These are phyloP conservation scores for Cyberlindnera americana DNA, from an alignment of 805 yeast genomes.

Conservation along the genomic window DNA sequence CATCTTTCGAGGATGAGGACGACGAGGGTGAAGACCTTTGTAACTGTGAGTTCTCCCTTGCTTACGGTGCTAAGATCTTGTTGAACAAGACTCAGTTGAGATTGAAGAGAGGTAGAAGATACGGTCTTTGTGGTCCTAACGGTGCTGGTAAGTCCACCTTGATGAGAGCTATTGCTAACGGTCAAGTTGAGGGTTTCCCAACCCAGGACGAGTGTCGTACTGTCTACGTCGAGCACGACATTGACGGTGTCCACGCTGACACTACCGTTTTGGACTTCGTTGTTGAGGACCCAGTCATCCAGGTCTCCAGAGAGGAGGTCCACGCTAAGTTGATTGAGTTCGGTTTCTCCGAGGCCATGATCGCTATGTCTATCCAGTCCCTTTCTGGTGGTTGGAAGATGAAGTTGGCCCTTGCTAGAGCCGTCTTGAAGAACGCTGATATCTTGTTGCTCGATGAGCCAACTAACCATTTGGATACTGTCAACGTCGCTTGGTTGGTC, in stretches of 20 bases:
- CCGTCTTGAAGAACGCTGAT: conserved; percentile 97
- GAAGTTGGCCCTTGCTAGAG: conserved; percentile 99
- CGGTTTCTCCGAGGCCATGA: conserved; percentile 92
- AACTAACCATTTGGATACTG: conserved; percentile 99
- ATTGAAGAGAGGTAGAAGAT: conserved; percentile 98
- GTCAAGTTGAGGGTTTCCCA: conserved; percentile 99
- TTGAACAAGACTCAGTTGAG: conserved; percentile 99
- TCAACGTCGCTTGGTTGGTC: conserved; percentile 99
- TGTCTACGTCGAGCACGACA: conserved; percentile 99
- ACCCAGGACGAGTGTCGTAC: conserved; percentile 98
- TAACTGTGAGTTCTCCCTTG: conserved; percentile 99
- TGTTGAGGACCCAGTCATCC: conserved; percentile 66
- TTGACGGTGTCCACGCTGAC: conserved; percentile 97
- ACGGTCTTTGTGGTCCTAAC: conserved; percentile 99
- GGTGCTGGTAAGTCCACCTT: conserved; percentile 99
- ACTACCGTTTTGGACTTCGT: conserved; percentile 93
- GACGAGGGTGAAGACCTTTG: conserved; percentile 99
- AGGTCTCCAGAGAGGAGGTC: conserved; percentile 62
- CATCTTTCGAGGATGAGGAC: conserved; percentile 92
- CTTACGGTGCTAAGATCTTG: conserved; percentile 99
- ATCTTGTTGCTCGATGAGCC: conserved; percentile 98
- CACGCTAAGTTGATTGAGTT: conserved; percentile 79
- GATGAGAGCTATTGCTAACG: conserved; percentile 96
- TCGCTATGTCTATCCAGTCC: conserved; percentile 88
- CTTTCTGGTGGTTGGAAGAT: conserved; percentile 99